phyloP scores from a whole-genome alignment of 345 rosid species.

The Arabis alpina region DNA sequence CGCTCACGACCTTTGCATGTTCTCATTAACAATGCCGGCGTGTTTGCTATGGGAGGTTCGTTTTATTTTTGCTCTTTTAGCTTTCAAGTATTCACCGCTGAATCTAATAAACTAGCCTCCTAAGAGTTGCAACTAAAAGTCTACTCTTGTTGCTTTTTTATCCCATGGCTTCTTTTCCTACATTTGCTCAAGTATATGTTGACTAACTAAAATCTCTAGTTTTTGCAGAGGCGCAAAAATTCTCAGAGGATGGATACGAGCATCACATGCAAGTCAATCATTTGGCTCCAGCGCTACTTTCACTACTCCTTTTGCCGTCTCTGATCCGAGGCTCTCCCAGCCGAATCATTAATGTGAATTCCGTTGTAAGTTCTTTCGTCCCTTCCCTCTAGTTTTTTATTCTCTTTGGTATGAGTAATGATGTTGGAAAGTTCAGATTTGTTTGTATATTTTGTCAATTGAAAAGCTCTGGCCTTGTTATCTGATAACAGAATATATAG shows the following conservation, averaged over 20 bases:
- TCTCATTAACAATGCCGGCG: conserved; percentile 95
- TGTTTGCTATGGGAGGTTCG: conserved; percentile 66
- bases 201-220: conserved; percentile 13
- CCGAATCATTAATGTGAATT: conserved; percentile 90
- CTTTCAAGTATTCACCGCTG: not conserved
- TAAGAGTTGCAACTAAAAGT: not conserved
- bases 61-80: not conserved
- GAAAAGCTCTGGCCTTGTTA: conserved; percentile 3
- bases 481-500: conserved; percentile 1
- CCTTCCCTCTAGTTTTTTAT: not conserved
- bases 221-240: conserved; percentile 72
- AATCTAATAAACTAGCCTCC: not conserved
- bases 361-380: conserved; percentile 75
- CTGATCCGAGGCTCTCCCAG: conserved; percentile 93
- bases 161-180: not conserved
- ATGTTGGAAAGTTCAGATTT: not conserved
- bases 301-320: conserved; percentile 88
- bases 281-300: conserved; percentile 91
- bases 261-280: conserved; percentile 99
- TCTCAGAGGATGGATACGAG: conserved; percentile 90
- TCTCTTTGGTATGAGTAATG: conserved; percentile 23
- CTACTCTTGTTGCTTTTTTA: conserved; percentile 3
- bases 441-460: not conserved
- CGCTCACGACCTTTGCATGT: conserved; percentile 79
- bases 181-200: conserved; percentile 10